phyloP scores from a whole-genome alignment of 257 asterid genomes.

The Nicotiana benthamiana region DNA sequence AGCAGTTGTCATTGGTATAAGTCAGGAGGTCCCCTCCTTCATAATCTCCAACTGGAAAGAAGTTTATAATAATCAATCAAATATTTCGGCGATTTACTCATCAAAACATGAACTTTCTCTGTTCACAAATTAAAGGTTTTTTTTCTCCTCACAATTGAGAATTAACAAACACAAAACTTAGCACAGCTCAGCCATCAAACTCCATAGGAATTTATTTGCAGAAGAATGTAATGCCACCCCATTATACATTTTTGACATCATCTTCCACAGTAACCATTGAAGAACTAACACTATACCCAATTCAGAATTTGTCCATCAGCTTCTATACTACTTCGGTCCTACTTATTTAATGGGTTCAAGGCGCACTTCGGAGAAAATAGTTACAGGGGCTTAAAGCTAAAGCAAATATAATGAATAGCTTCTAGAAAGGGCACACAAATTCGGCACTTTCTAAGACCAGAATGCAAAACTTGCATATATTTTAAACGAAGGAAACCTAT shows the following conservation, averaged over 20 bases:
- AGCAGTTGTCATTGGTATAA: constrained; percentile 21
- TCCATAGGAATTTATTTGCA: not conserved
- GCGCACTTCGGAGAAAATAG: not conserved
- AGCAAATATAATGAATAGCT: no score
- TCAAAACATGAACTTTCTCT: not conserved
- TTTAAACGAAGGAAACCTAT: no score
- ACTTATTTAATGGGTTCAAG: not conserved
- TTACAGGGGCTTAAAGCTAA: not conserved
- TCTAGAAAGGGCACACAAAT: no score
- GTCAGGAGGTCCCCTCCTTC: constrained; percentile 11
- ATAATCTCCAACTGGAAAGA: constrained; percentile 5
- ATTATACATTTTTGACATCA: not conserved
- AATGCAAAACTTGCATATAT: no score
- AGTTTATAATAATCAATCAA: not conserved
- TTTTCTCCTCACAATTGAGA: not conserved
- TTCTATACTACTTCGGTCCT: not conserved
- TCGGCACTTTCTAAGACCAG: no score
- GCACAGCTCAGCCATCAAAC: not conserved
- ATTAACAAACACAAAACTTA: not conserved
- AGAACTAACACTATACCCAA: not conserved
- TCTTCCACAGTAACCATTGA: not conserved
- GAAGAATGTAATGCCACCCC: not conserved
- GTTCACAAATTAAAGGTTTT: not conserved
- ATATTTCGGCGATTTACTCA: not conserved
- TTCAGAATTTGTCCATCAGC: not conserved